Percentiles rank a stretch among this genome's conserved stretches.
These are phyloP conservation scores for Aspergillus hancockii DNA, from an alignment of 495 filamentous ascomycete genomes.

Conservation along the genomic window DNA sequence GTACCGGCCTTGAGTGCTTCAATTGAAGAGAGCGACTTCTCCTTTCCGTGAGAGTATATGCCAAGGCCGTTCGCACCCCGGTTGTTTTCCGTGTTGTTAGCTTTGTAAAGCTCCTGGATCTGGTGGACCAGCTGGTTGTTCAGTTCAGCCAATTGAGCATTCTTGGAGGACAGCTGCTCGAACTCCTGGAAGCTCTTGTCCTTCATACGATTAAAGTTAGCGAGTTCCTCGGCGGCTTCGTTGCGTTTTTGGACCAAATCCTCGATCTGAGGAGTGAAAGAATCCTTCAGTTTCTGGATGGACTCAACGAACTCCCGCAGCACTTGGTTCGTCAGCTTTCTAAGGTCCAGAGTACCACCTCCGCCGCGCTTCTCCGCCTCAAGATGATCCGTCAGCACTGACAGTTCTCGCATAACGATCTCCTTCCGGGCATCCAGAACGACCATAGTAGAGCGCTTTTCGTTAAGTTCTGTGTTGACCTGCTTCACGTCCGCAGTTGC, in stretches of 20 bases:
- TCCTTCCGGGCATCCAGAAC: constrained; percentile 92
- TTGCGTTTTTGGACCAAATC: constrained; percentile 81
- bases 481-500: constrained; percentile 78
- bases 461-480: constrained; percentile 80
- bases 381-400: constrained; percentile 78
- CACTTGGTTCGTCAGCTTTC: constrained; percentile 78
- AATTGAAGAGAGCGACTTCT: constrained; percentile 68
- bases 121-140: constrained; percentile 94
- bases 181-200: constrained; percentile 94
- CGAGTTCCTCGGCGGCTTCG: constrained; percentile 78
- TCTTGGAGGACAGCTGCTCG: constrained; percentile 89
- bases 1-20: constrained; percentile 54
- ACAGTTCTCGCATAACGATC: constrained; percentile 89
- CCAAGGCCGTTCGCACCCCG: constrained; percentile 73
- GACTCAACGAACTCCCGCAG: constrained; percentile 86
- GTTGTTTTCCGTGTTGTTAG: constrained; percentile 62
- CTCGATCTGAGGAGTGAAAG: constrained; percentile 75
- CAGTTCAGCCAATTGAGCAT: constrained; percentile 86
- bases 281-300: constrained; percentile 81
- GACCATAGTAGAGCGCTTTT: constrained; percentile 97
- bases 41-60: constrained; percentile 77
- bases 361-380: constrained; percentile 64
- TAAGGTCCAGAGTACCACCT: constrained; percentile 65
- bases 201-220: constrained; percentile 73
- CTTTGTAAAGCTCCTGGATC: constrained; percentile 90